Evolutionary conservation across 768 basidiomycete species (phyloP), one percentile per base, ranked within the genome.

Genomic region (Russula sp.): DNA sequence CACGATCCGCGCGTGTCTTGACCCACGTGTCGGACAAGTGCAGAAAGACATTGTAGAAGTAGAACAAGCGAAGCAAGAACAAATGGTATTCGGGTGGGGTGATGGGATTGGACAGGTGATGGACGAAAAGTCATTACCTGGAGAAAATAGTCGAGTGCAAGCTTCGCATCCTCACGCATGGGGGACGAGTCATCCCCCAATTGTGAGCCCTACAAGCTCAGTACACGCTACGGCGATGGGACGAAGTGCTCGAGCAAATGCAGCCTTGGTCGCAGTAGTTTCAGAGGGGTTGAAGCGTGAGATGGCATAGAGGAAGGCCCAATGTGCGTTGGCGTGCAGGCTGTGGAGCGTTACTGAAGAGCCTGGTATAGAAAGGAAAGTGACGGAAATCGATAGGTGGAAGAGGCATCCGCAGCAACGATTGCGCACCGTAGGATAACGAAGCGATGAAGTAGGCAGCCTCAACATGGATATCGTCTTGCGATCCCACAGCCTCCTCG

Each of bases 361-460:
- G 22, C 88, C 85, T 85, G 58, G 10, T 38, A 47, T n/a, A 11
- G 47, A 18, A 39, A 48, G 16, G 58, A n/a, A 20, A 20, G 18
- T 16, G 35, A 56, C 5, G 35, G 22, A 9, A 3, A 32, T 57
- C 29, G 3, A 13, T 16, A 35, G 18, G 13, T 10, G 56, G 1
- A 20, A 32, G 32, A 34, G 9, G 43, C 51, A n/a, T n/a, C n/a
- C n/a, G 53, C 6, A 53, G 13, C 5, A 32, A 49, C 1, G 41
- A 20, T 35, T 5, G 18, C 67, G 54, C 51, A 83, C 87, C 88
- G 64, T 88, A 86, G 0, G 88, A 80, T 13, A 92, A 75, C 0
- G 90, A 91, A 0, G 87, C 80, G 16, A 91, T 76, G 41, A 91
- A 78, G 66, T 90, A 85, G 0, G 88, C 86, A 0, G 90, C 86